Conservation (phyloP, 441 rosid species). For the Syzygium malaccense region DNA sequence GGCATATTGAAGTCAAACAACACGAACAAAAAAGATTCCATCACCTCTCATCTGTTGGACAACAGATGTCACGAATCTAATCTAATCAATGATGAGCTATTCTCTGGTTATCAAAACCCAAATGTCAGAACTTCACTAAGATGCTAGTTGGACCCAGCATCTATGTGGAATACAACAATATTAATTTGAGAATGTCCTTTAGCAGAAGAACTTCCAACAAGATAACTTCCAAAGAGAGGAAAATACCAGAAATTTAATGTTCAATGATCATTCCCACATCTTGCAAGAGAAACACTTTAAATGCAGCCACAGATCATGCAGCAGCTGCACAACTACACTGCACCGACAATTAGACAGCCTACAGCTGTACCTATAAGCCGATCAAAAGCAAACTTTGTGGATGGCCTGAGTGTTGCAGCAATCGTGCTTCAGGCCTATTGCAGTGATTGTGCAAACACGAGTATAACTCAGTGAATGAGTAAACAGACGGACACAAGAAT, state of each 20-base stretch:
- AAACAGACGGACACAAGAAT: neutral
- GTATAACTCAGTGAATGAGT: neutral
- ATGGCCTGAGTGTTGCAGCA: neutral
- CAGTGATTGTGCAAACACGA: neutral
- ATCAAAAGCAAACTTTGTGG: neutral
- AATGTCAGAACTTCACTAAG: neutral
- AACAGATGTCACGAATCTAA: neutral
- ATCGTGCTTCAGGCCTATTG: neutral
- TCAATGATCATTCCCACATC: neutral
- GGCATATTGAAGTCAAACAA: neutral
- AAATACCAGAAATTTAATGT: neutral
- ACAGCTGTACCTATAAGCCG: neutral
- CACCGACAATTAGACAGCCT: neutral
- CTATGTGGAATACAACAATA: neutral
- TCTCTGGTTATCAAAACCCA: neutral
- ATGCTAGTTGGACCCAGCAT: neutral
- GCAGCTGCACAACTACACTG: neutral
- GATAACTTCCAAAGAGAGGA: neutral
- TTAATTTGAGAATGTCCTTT: neutral
- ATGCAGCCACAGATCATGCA: neutral
- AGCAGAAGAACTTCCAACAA: neutral
- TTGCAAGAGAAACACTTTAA: neutral
- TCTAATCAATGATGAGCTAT: neutral
- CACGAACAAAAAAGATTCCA: neutral
- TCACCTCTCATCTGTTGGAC: neutral